Conservation (phyloP, 1,284 basidiomycete species). For the Lignosus rhinocerotis region DNA sequence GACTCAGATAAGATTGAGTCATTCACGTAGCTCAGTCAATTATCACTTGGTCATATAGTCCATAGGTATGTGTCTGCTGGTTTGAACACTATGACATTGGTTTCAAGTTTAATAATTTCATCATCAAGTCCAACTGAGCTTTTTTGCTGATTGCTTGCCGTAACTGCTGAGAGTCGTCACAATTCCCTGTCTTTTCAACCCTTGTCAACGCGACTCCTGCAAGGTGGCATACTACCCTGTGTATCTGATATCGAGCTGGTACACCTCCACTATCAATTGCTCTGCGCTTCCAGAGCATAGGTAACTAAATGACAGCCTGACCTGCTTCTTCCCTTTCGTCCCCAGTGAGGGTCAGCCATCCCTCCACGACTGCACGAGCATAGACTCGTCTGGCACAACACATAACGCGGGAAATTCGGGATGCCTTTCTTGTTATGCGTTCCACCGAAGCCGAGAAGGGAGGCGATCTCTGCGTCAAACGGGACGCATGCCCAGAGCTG, state of each 20-base stretch:
- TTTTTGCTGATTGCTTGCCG: neutral
- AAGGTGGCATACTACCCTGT: no score
- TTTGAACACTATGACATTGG: no score
- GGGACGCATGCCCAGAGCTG: conserved; percentile 21
- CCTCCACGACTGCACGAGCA: conserved; percentile 20
- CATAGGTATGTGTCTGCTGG: no score
- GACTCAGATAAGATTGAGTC: no score
- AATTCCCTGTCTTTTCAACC: neutral
- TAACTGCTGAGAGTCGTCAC: neutral
- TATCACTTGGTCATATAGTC: no score
- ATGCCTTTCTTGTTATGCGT: neutral
- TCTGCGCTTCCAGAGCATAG: conserved; percentile 1
- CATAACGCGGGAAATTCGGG: neutral
- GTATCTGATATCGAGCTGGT: conserved; percentile 20
- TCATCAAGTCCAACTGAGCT: no score
- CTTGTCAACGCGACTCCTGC: neutral
- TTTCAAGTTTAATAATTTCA: no score
- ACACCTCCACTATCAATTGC: conserved; percentile 8
- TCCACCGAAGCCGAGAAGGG: neutral
- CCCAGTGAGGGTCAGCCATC: conserved; percentile 12
- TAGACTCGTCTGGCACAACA: conserved; percentile 14
- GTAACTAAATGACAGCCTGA: conserved; percentile 18
- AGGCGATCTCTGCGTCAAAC: conserved; percentile 12
- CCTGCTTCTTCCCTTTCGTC: conserved; percentile 2
- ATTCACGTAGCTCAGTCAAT: no score